Percentiles rank a stretch among this genome's conserved stretches.
phyloP scores from a whole-genome alignment of 257 asterid species.

The Solanum virginianum region DNA sequence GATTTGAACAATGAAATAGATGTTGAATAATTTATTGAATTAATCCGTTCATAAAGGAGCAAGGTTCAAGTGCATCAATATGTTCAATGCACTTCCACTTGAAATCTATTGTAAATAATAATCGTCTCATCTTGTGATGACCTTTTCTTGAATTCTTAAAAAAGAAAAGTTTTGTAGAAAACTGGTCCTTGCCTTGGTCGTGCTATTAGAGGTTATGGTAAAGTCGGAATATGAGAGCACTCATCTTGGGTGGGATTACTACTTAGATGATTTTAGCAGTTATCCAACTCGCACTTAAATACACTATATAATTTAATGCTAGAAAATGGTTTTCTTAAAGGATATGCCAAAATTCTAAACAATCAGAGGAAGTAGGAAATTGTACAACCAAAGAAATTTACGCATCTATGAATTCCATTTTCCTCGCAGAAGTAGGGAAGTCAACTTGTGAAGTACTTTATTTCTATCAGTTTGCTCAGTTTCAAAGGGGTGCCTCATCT shows the following conservation, averaged over 20 bases:
- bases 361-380: neutral
- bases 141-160: neutral
- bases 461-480: neutral
- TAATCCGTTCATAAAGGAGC: neutral
- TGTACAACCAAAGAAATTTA: neutral
- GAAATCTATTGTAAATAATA: neutral
- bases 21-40: neutral
- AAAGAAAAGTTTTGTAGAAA: too few relatives aligned
- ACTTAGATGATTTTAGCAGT: neutral
- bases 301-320: neutral
- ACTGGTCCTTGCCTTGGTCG: neutral
- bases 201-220: too few relatives aligned
- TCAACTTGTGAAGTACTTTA: neutral
- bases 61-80: neutral
- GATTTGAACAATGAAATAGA: neutral
- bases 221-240: neutral
- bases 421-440: neutral
- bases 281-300: neutral
- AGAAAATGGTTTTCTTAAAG: neutral
- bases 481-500: neutral
- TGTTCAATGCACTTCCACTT: neutral
- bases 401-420: neutral
- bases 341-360: neutral
- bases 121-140: neutral
- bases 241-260: neutral